Conservation (phyloP, 2,329 filamentous ascomycete species). For the Colletotrichum sp. region DNA sequence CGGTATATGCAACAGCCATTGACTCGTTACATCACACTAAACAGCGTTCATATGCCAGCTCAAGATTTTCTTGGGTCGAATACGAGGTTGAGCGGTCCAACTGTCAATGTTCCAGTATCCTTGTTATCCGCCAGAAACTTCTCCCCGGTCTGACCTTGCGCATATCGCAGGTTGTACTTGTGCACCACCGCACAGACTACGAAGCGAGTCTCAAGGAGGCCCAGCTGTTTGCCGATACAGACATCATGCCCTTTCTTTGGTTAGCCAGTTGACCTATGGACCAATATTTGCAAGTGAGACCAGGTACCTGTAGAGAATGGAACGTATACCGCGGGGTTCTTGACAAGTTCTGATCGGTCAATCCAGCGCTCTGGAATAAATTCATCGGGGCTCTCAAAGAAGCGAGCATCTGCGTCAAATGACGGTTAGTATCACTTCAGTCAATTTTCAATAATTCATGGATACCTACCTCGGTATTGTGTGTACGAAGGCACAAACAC, state of each 20-base stretch:
- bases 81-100: slow-evolving; percentile 3
- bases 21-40: neutral
- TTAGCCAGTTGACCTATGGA: fast-evolving
- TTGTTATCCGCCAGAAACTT: neutral
- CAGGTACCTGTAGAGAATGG: slow-evolving; percentile 35
- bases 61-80: neutral
- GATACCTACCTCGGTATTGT: slow-evolving; percentile 19
- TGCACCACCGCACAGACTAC: slow-evolving; percentile 12
- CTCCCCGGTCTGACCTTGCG: slow-evolving; percentile 1
- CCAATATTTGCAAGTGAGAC: neutral
- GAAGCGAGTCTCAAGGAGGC: slow-evolving; percentile 34
- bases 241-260: slow-evolving; percentile 26
- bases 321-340: slow-evolving; percentile 29
- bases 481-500: slow-evolving; percentile 33
- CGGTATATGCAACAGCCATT: neutral
- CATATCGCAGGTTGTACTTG: slow-evolving; percentile 3
- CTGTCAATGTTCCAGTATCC: slow-evolving; percentile 13
- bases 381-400: slow-evolving; percentile 26
- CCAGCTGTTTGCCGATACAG: slow-evolving; percentile 40
- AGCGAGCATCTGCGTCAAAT: slow-evolving; percentile 7
- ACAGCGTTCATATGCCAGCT: neutral
- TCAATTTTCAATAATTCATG: too few relatives aligned
- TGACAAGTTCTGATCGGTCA: slow-evolving; percentile 31
- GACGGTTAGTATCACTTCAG: neutral
- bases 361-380: slow-evolving; percentile 44